Percentiles rank a stretch among this genome's conserved stretches.
Evolutionary conservation across 768 basidiomycete genomes (phyloP).

Genomic region (Suillus tomentosus): DNA sequence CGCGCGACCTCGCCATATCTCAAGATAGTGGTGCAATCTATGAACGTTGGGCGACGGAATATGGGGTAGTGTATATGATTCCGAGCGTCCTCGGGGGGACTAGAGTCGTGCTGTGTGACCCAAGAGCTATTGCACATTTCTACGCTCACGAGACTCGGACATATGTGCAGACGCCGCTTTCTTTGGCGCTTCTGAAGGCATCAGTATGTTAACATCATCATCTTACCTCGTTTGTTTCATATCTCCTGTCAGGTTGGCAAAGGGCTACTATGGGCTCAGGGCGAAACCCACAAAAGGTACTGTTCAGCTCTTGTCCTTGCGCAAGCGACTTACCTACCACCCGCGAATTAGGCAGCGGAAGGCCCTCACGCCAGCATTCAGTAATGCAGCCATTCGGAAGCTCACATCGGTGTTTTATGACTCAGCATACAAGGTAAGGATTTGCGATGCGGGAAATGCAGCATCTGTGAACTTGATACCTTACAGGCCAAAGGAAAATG

Average conservation of each 20-base stretch:
- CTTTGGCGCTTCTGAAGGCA: constrained; percentile 33
- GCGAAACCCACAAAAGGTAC: constrained; percentile 48
- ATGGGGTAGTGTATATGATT: constrained; percentile 20
- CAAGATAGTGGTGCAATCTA: constrained; percentile 15
- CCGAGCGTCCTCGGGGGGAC: constrained; percentile 19
- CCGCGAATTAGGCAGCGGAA: constrained; percentile 35
- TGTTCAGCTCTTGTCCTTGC: not conserved
- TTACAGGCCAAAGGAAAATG: constrained; percentile 34
- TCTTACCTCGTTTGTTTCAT: not conserved
- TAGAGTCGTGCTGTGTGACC: constrained; percentile 37
- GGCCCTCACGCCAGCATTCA: constrained; percentile 43
- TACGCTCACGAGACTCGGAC: constrained; percentile 50
- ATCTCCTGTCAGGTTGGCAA: constrained; percentile 24
- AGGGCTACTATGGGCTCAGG: constrained; percentile 34
- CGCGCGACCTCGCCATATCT: constrained; percentile 9
- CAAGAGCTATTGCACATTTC: constrained; percentile 52
- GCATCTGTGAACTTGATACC: not conserved
- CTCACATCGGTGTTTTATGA: constrained; percentile 41
- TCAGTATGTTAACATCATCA: constrained; percentile 11
- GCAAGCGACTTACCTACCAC: constrained; percentile 24
- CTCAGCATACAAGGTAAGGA: constrained; percentile 42
- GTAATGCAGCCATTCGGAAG: constrained; percentile 40
- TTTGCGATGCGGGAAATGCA: not conserved
- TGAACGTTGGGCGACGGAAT: constrained; percentile 26
- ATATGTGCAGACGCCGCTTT: constrained; percentile 44